phyloP scores from a whole-genome alignment of 495 filamentous ascomycete species.

The Penicillium lividum region DNA sequence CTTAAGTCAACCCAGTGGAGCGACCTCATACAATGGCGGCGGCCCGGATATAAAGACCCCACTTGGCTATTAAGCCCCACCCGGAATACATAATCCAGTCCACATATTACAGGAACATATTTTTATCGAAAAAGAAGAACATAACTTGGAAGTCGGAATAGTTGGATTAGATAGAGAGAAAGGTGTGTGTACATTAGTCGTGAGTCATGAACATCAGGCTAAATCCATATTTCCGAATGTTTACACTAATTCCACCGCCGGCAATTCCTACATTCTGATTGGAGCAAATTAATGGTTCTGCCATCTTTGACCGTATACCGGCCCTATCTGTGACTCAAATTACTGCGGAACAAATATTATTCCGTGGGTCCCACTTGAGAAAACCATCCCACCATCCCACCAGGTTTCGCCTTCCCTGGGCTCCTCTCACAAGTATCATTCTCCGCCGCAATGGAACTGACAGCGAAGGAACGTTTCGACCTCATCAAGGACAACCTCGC shows the following conservation, averaged over 20 bases:
- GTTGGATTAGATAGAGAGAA: no score
- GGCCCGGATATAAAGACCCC: no score
- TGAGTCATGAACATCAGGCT: not conserved
- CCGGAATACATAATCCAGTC: no score
- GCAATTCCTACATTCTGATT: not conserved
- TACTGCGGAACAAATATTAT: not conserved
- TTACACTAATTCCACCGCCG: not conserved
- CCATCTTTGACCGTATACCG: not conserved
- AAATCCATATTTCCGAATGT: not conserved
- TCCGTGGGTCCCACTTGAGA: not conserved
- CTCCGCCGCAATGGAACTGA: conserved; percentile 16
- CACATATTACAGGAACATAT: no score
- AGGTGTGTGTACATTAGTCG: no score
- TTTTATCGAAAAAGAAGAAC: no score
- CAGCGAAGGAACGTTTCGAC: conserved; percentile 46
- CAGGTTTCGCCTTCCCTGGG: not conserved
- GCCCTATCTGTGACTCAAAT: not conserved
- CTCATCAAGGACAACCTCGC: conserved; percentile 80
- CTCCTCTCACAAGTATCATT: not conserved
- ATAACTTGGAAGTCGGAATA: no score
- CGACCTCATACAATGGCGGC: no score
- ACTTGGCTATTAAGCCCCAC: no score
- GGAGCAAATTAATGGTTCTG: not conserved
- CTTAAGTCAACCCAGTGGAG: no score
- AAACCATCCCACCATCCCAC: not conserved